phyloP scores from a whole-genome alignment of 2,329 filamentous ascomycete genomes.

The Paraconiothyrium brasiliense region DNA sequence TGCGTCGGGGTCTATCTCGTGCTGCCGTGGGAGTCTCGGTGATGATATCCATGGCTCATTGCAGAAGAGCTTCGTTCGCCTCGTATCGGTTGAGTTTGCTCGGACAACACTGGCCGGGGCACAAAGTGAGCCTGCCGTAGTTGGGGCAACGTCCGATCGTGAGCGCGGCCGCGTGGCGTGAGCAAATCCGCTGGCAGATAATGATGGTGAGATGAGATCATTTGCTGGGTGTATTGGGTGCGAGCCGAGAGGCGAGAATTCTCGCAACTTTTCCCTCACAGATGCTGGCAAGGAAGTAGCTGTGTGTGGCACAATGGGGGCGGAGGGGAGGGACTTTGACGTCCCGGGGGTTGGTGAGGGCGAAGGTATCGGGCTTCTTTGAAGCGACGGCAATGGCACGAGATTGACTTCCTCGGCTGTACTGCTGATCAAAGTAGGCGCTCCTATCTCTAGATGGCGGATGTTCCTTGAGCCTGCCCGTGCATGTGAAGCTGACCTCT shows the following conservation, averaged over 20 bases:
- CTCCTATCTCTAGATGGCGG: slow-evolving; percentile 43
- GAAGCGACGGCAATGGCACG: slow-evolving; percentile 45
- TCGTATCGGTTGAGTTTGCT: slow-evolving; percentile 43
- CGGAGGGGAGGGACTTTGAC: slow-evolving; percentile 2
- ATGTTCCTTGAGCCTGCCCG: slow-evolving; percentile 32
- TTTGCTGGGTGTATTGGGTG: slow-evolving; percentile 39
- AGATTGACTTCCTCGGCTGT: slow-evolving; percentile 42
- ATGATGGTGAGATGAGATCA: slow-evolving; percentile 28
- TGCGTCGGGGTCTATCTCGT: slow-evolving; percentile 23
- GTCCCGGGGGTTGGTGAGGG: slow-evolving; percentile 20
- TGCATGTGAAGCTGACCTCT: slow-evolving; percentile 34
- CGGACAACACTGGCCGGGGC: slow-evolving; percentile 28
- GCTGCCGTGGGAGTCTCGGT: slow-evolving; percentile 30
- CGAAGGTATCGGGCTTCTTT: slow-evolving; percentile 26
- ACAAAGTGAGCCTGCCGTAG: neutral
- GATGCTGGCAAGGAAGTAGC: slow-evolving; percentile 27
- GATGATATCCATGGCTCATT: slow-evolving; percentile 42
- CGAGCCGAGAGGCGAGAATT: slow-evolving; percentile 45
- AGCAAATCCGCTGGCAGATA: slow-evolving; percentile 18
- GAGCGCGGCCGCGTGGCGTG: slow-evolving; percentile 31
- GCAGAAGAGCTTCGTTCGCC: slow-evolving; percentile 36
- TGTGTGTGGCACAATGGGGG: neutral
- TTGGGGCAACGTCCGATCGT: slow-evolving; percentile 27
- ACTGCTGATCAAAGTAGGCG: slow-evolving; percentile 43
- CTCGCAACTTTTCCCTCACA: slow-evolving; percentile 19